Conservation (phyloP, 176 grass and related monocot species). For the Carex parvula region DNA sequence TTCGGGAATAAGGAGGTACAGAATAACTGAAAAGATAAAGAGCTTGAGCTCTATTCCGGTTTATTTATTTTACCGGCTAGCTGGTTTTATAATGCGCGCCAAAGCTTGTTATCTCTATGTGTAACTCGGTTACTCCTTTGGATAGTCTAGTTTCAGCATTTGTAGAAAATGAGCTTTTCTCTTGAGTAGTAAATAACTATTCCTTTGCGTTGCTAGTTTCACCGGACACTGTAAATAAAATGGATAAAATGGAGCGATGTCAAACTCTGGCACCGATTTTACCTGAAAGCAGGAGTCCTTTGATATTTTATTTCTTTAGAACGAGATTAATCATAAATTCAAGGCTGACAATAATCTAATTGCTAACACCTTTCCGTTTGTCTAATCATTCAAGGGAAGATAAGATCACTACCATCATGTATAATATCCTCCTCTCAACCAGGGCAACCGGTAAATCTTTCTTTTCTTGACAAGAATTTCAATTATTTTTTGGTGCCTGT, state of each 20-base stretch:
- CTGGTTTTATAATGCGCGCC: neutral
- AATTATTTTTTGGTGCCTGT: neutral
- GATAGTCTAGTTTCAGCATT: neutral
- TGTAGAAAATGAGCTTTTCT: neutral
- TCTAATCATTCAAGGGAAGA: conserved; percentile 48
- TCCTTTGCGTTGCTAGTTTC: neutral
- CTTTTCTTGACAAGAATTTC: conserved; percentile 1
- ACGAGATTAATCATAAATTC: neutral
- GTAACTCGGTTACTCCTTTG: neutral
- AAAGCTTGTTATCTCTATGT: neutral
- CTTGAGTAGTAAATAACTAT: neutral
- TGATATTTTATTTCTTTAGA: neutral
- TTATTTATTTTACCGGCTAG: neutral
- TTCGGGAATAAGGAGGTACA: neutral
- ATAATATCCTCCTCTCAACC: conserved; percentile 30
- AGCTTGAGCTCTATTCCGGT: neutral
- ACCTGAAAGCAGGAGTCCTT: neutral
- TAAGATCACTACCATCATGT: conserved; percentile 34
- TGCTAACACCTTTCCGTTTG: neutral
- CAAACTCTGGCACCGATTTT: neutral
- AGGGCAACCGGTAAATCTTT: conserved; percentile 43
- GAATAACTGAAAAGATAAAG: neutral
- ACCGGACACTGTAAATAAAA: neutral
- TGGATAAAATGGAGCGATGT: neutral
- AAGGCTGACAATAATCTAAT: conserved; percentile 2